Conservation (phyloP, 2,329 filamentous ascomycete species). For the Diplodia seriata region DNA sequence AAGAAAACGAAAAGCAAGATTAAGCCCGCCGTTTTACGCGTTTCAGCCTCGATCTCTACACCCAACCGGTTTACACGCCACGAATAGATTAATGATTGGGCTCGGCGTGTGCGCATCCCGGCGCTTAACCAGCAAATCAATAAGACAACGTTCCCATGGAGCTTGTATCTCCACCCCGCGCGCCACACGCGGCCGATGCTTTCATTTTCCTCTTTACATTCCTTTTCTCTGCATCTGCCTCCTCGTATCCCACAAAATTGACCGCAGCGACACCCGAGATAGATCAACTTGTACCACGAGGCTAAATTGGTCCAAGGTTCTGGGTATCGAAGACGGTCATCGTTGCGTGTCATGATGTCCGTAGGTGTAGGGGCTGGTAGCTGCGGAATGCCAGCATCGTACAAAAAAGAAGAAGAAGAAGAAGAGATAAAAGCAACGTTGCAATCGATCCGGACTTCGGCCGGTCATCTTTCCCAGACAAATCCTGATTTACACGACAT, state of each 20-base stretch:
- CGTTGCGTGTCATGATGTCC: background rate
- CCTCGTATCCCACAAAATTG: background rate
- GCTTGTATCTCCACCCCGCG: background rate
- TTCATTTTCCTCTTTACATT: background rate
- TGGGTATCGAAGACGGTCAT: background rate
- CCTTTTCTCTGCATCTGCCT: background rate
- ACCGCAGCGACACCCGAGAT: background rate
- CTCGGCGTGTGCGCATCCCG: background rate
- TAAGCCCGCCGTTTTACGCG: background rate
- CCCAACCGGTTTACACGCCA: background rate
- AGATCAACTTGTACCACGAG: background rate
- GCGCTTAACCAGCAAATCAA: too few relatives aligned
- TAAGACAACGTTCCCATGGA: background rate
- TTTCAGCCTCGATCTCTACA: background rate
- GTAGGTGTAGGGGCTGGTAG: background rate
- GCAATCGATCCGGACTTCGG: background rate
- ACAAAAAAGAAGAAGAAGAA: background rate
- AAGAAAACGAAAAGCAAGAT: background rate
- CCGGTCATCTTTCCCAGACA: too few relatives aligned
- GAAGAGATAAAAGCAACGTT: background rate
- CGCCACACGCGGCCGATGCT: background rate
- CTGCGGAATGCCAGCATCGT: background rate
- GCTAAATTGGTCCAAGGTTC: background rate
- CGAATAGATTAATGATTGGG: background rate
- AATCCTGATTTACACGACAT: too few relatives aligned